Evolutionary conservation across 1,284 basidiomycete species (phyloP), one percentile per base, ranked within the genome.

Genomic region (Pisolithus thermaeus): DNA sequence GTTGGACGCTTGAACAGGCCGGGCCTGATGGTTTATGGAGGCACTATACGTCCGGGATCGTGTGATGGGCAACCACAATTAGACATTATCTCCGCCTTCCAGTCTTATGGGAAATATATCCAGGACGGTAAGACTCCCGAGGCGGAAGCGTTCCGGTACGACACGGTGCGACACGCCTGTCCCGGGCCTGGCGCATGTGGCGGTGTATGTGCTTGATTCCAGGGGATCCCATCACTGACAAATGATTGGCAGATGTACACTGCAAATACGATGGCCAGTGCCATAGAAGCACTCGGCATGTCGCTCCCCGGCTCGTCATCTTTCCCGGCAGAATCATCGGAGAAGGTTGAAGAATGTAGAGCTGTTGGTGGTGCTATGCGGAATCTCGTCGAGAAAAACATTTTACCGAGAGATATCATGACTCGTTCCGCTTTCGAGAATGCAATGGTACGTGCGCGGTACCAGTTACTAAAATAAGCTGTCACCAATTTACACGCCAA

Each of bases 131-230:
- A 85, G 65, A 96, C 94, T 0, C 70, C 79, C 7, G 79, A 81
- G 52, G 95, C 96, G 2, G 93, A 99, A 68, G 70, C 73, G 52
- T 82, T 80, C 60, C 83, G 92, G 49, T 88, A 89, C 66, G 79
- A 92, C 59, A 93, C 92, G 28, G 79, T 97, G 55, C 81, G 94
- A 52, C 81, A 97, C 68, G 85, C 94, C 9, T 99, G 96, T 68
- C 93, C 96, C 14, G 96, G 96, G 41, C 85, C 95, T 38, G 94
- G 95, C 53, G 93, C 94, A 39, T 98, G 96, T 70, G 96, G 95
- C 66, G 95, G 94, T 59, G 90, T 91, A 69, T 70, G 86, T 80
- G 20, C 48, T 38, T 36, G 30, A 9, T 12, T 30, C 12, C 37
- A 35, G 51, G 23, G 22, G 4, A 4, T 18, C 23, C 23, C 53